Evolutionary conservation across 148 eudicot genomes (phyloP), one percentile per base, ranked within the genome.

Genomic region (Rhododendron henanense): DNA sequence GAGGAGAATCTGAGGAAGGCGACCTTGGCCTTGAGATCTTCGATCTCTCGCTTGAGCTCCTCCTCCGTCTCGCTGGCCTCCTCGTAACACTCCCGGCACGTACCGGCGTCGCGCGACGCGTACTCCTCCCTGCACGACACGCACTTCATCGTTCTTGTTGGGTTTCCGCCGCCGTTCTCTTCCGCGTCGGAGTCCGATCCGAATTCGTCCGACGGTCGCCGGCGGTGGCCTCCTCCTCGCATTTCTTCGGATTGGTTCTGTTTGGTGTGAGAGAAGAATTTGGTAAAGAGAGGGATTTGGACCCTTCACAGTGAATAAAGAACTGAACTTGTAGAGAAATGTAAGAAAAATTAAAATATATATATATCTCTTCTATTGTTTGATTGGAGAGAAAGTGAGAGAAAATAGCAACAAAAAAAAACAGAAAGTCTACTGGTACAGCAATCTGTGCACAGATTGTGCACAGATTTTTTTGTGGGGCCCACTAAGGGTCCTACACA

Each of bases 41-140:
- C 94, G 88, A 94, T 96, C 92, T 96, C 94, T 5, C 93, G 87
- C 89, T 96, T 93, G 35, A 91, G 92, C 82, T 92, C 97, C 63
- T 96, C 95, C 84, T 96, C 94, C 2, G 98, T 96, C 87, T 96
- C 98, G 80, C 96, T 92, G 0, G 98, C 98, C 77, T 96, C 96
- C 85, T 94, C 96, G 90, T 96, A 94, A 83, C 98, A 96, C 89
- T 96, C 98, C 86, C 91, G 89, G 92, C 98, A 96, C 16, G 98
- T 93, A 14, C 98, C 98, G 28, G 94, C 96, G 71, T 92, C 90
- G 25, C 41, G 37, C 10, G 89, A 13, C 81, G 48, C 31, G 90
- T 93, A 96, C 47, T 89, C 91, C 37, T 95, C 97, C 86, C 84
- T 92, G 90, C 97, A 96, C 21, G 97, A 96, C 39, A 92, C 84